phyloP scores from a whole-genome alignment of 2,329 filamentous ascomycete genomes.

The Colletotrichum spaethianum region DNA sequence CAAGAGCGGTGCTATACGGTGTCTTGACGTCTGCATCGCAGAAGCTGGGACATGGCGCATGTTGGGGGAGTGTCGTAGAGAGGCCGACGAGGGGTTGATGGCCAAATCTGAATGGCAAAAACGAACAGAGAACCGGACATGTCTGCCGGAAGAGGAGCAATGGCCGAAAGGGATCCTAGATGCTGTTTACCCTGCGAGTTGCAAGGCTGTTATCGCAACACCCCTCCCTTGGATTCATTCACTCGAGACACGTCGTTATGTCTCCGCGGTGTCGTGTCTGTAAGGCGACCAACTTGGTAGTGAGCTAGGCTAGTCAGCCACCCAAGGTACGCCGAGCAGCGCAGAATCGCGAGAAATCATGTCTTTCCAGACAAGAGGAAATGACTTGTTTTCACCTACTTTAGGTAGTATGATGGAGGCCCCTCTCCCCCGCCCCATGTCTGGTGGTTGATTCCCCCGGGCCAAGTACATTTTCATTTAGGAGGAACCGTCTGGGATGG shows the following conservation, averaged over 20 bases:
- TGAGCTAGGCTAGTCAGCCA: not conserved
- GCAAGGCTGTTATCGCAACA: not conserved
- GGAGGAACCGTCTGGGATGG: not conserved
- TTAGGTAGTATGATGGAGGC: not conserved
- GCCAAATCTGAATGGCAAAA: not conserved
- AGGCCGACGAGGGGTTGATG: not conserved
- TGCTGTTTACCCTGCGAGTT: not conserved
- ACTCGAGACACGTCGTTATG: not conserved
- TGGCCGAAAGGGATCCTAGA: not conserved
- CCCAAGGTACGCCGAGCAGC: not conserved
- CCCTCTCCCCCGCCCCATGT: not conserved
- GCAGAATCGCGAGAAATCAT: not conserved
- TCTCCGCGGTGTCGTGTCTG: not conserved
- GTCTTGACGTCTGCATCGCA: not conserved
- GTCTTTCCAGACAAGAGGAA: not conserved
- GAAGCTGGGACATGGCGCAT: constrained; percentile 5
- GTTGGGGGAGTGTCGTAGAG: not conserved
- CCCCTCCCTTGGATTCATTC: no score
- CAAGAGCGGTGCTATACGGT: not conserved
- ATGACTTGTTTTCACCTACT: not conserved
- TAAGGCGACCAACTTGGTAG: not conserved
- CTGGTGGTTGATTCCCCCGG: not conserved
- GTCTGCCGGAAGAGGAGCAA: not conserved
- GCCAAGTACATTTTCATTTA: not conserved
- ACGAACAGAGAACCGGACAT: not conserved